Base-by-base conservation (phyloP, 23 red algal genomes). In the Porphyridium purpureum region DNA sequence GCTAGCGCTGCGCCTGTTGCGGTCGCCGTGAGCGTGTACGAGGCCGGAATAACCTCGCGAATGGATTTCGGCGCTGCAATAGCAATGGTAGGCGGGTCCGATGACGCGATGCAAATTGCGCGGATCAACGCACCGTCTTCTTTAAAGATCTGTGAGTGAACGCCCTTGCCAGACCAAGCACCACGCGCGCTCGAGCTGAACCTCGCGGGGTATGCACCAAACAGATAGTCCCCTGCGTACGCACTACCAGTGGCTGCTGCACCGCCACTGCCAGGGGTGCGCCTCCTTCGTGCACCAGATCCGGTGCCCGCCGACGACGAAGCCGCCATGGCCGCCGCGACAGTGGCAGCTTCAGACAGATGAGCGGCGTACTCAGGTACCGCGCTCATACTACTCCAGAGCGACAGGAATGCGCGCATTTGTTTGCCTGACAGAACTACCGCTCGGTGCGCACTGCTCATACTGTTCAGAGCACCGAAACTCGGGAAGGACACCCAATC, bases 321-420 rank as follows among this genome's bases (percentile, higher is more conserved):
- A 0, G 64, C 78, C 57, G 64, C 70, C 22, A 69, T 55, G 22
- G 78, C 78, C 47, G 78, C 78, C 25, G 64, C 78, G 4, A 83
- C 78, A n/a, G 78, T 83, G 8, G 78, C 78, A 23, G 78, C 78
- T 23, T 83, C 78, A 32, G 57, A 66, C 9, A 83, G 48, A 15
- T 50, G 27, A 1, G 78, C 65, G 1, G 78, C 78, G 34, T 74
- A 83, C 44, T 83, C 78, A 27, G 78, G 78, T 17, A 83, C 26
- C 34, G 61, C 61, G 9, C 67, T 66, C n/a, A 83, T 60, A 7
- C 65, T 53, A 4, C 59, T 49, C 78, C 78, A 83, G 2, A 83
- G 50, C 21, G 54, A 53, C 28, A 67, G 62, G 62, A 81, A 81
- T 25, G 75, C 75, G 4, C 61, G 54, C n/a, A n/a, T n/a, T n/a